These are phyloP conservation scores for Choanephora cucurbitarum DNA, from an alignment of 371 early-diverging fungal genomes.

Conservation along the genomic window DNA sequence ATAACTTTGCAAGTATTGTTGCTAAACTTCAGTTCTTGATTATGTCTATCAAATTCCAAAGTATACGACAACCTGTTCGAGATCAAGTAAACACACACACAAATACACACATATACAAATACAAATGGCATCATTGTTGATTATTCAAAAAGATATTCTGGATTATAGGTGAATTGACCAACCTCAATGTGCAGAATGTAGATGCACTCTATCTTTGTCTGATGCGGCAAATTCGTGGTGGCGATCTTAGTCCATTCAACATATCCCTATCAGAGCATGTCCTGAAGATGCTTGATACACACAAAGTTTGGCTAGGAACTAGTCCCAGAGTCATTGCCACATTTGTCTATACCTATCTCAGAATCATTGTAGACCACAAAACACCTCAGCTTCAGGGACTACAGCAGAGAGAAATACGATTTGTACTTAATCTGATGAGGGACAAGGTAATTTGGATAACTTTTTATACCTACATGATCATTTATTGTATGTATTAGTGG, in stretches of 20 bases:
- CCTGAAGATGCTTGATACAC: slow-evolving; percentile 50
- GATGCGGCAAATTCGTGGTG: slow-evolving; percentile 66
- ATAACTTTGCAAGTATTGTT: slow-evolving; percentile 58
- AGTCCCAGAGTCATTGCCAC: slow-evolving; percentile 58
- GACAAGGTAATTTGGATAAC: slow-evolving; percentile 46
- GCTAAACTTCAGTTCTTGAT: slow-evolving; percentile 54
- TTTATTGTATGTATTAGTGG: slow-evolving; percentile 31
- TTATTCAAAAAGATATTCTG: slow-evolving; percentile 56
- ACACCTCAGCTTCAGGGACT: slow-evolving; percentile 39
- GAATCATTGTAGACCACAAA: slow-evolving; percentile 67
- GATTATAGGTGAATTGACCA: slow-evolving; percentile 61
- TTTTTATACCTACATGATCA: background rate
- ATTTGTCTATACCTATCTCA: slow-evolving; percentile 59
- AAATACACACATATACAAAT: background rate
- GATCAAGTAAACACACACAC: slow-evolving; percentile 42
- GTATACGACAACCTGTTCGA: slow-evolving; percentile 39
- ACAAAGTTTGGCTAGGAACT: slow-evolving; percentile 51
- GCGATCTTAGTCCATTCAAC: slow-evolving; percentile 58
- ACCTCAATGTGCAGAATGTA: slow-evolving; percentile 46
- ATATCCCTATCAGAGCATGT: slow-evolving; percentile 54
- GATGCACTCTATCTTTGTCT: slow-evolving; percentile 62
- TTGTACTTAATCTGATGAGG: slow-evolving; percentile 53
- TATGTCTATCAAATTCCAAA: slow-evolving; percentile 47
- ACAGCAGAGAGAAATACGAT: slow-evolving; percentile 58
- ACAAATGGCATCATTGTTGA: no score